Evolutionary conservation across 2,329 filamentous ascomycete species (phyloP).

Genomic region (Chaetomiaceae sp.): DNA sequence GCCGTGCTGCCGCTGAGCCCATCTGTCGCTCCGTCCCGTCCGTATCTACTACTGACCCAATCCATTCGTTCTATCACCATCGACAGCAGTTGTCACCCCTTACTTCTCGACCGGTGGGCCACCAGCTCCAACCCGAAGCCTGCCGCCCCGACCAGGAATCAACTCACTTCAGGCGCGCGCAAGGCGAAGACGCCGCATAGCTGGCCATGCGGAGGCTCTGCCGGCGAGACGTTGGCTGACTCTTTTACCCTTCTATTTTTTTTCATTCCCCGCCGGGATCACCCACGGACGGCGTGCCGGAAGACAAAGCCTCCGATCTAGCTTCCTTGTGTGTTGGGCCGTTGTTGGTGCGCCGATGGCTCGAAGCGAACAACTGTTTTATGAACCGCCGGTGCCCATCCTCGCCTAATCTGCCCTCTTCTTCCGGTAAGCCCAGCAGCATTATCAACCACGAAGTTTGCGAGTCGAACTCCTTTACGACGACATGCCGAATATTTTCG

Average conservation of each 20-base stretch:
- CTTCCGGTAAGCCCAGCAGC: constrained; percentile 19
- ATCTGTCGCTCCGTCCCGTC: constrained; percentile 13
- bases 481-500: constrained; percentile 37
- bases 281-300: constrained; percentile 19
- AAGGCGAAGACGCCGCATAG: constrained; percentile 25
- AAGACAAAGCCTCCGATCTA: constrained; percentile 21
- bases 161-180: constrained; percentile 8
- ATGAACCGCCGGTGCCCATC: constrained; percentile 15
- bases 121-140: constrained; percentile 1
- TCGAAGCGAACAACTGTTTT: constrained; percentile 18
- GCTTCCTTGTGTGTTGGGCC: constrained; percentile 8
- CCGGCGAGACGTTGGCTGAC: no score
- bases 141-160: constrained; percentile 9
- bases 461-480: constrained; percentile 1
- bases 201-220: constrained; percentile 31
- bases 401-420: constrained; percentile 5
- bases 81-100: neutral
- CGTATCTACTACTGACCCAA: constrained; percentile 26
- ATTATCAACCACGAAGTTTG: neutral
- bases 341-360: constrained; percentile 25
- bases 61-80: constrained; percentile 8
- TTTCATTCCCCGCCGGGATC: constrained; percentile 12
- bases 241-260: no score
- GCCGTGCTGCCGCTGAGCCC: constrained; percentile 18
- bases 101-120: constrained; percentile 5